Evolutionary conservation across 371 early-diverging fungal genomes (phyloP), one percentile per base, ranked within the genome.

Genomic region (Zychaea mexicana): DNA sequence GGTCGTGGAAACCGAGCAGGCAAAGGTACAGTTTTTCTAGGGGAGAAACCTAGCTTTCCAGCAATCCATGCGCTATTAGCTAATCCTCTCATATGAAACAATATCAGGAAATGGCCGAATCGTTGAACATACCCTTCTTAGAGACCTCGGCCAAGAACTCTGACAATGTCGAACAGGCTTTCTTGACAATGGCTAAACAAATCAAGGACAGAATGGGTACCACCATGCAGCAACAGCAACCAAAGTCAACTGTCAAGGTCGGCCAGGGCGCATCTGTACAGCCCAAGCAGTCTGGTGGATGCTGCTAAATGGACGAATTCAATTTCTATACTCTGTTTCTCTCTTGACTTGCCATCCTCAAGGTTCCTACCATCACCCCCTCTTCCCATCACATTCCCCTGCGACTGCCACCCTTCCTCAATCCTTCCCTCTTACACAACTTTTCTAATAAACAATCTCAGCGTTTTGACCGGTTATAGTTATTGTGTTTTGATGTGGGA

Each of bases 81-180:
- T 36, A 36, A 36, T 10, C 1, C 15, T 36, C 8, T 36, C 15
- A 36, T 36, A 10, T 36, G 15, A 36, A 36, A 36, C 8, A 42
- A 17, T 15, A 42, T 42, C 66, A 82, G 86, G 94, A 92, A 74
- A 88, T 94, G 65, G 94, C 97, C 7, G 92, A 95, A 67, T 85
- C 88, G 55, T 82, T 92, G 64, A 85, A 82, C 46, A 92, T 97
- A 66, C 90, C 93, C 61, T 95, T 96, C 81, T 72, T 97, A 76
- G 97, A 97, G 77, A 96, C 96, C 10, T 91, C 92, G 13, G 97
- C 97, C 64, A 97, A 97, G 83, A 86, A 90, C 47, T 90, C 95
- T 56, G 92, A 92, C 46, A 95, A 94, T 64, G 97, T 97, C 21
- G 97, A 97, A 82, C 93, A 94, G 74, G 94, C 96, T 21, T 97